Base-by-base conservation (phyloP, 2,329 filamentous ascomycete species). In the Aureobasidium sp. region DNA sequence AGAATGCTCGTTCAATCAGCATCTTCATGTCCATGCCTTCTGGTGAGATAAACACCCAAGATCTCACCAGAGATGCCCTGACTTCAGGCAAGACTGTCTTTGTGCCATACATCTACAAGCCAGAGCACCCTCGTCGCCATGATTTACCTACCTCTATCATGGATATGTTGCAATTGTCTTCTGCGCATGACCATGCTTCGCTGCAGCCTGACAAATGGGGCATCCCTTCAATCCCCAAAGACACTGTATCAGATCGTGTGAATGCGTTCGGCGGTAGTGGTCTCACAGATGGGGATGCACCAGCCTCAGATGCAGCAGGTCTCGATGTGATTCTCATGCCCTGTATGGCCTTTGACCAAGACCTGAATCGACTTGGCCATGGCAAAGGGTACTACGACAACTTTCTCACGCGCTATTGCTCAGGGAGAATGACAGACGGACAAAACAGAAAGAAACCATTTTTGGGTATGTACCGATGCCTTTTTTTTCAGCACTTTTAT, bases 341-440 rank as follows among this genome's bases (percentile, higher is more conserved):
- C 1, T 93, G 90, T 11, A 87, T 98, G 63, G 91, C 89, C 3
- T 98, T 98, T 69, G 90, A 96, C 67, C 75, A 75, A 3, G 73
- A 72, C 11, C 79, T 93, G 56, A 80, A 85, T 60, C 80, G 93
- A 61, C 78, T 97, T 17, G 93, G 93, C 35, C 93, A 98, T 69
- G 93, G 93, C 54, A 95, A 89, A 69, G 93, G 93, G 27, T 98
- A 95, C 72, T 98, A 98, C 75, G 93, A 98, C 73, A 86, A 84
- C 68, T 98, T 95, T 69, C 72, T 98, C 65, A 81, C 85, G 63
- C 81, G 85, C 61, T 95, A 90, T 78, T 69, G 62, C 61, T 62
- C 40, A 49, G 56, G 41, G 50, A 21, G 41, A 12, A 48, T 25
- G 41, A 56, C 62, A 57, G 59, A 62, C 57, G 59, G 62, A 57